These are phyloP conservation scores for Helotiales sp. DNA, from an alignment of 2,329 filamentous ascomycete species.

Conservation along the genomic window DNA sequence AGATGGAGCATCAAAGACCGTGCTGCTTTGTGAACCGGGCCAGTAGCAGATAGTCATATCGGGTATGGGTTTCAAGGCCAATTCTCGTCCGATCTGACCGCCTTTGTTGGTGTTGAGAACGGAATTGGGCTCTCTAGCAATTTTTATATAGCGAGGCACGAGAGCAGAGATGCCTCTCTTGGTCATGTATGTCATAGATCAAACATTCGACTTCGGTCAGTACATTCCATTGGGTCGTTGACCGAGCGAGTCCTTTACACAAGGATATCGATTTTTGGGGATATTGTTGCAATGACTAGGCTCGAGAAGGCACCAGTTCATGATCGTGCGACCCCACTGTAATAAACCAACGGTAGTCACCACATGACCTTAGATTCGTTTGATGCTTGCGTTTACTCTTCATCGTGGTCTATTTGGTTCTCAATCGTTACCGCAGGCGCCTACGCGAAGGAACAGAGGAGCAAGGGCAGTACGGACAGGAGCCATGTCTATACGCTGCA, in stretches of 20 bases:
- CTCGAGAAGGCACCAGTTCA: not conserved
- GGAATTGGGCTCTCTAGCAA: not conserved
- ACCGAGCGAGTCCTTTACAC: not conserved
- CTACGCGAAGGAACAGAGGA: too few species aligned
- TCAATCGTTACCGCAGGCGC: too few species aligned
- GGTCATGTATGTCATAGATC: not conserved
- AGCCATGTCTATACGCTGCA: not conserved
- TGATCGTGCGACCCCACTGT: not conserved
- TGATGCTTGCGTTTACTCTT: not conserved
- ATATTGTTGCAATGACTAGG: not conserved
- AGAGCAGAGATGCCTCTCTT: not conserved
- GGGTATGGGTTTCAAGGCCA: not conserved
- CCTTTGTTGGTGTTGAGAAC: not conserved
- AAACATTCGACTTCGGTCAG: not conserved
- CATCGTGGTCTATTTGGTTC: too few species aligned
- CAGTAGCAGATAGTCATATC: not conserved
- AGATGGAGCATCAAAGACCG: slow-evolving; percentile 52
- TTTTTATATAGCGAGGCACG: not conserved
- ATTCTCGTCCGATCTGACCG: too few species aligned
- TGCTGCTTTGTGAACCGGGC: slow-evolving; percentile 47
- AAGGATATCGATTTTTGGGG: not conserved
- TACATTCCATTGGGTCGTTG: not conserved
- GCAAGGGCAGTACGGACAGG: too few species aligned
- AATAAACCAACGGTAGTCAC: not conserved
- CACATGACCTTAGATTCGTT: too few species aligned